A percentile compares a stretch with the other conserved stretches of the same genome.
phyloP scores from a whole-genome alignment of 768 basidiomycete species.

The Amanita jacksonii region DNA sequence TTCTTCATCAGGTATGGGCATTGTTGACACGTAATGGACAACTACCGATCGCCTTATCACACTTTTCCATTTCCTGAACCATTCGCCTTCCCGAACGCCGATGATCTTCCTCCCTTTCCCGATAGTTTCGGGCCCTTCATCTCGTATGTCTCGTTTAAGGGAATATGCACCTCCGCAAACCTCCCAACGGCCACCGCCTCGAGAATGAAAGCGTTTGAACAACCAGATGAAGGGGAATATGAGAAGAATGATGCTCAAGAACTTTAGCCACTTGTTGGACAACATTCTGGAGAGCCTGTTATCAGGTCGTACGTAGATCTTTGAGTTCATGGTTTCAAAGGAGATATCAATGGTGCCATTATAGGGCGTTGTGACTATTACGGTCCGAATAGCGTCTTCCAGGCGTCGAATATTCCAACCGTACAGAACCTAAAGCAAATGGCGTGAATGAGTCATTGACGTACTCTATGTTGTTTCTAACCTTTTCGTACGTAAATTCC shows the following conservation, averaged over 20 bases:
- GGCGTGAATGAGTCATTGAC: not conserved
- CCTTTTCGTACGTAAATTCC: constrained; percentile 71
- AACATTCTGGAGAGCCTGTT: constrained; percentile 58
- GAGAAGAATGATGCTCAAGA: constrained; percentile 56
- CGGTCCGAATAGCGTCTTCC: constrained; percentile 29
- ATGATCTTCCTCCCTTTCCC: constrained; percentile 31
- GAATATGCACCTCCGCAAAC: constrained; percentile 71
- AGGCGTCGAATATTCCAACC: constrained; percentile 39
- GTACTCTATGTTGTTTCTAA: constrained; percentile 17
- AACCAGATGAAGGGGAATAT: constrained; percentile 80
- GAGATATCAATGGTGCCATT: constrained; percentile 37
- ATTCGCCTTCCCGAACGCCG: constrained; percentile 65
- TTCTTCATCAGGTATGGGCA: constrained; percentile 12
- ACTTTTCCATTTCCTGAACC: constrained; percentile 72
- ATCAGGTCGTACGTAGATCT: constrained; percentile 58
- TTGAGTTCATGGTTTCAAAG: constrained; percentile 36
- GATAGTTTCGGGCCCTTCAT: constrained; percentile 14
- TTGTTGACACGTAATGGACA: constrained; percentile 31
- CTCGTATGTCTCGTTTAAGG: constrained; percentile 42
- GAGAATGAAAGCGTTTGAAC: constrained; percentile 55
- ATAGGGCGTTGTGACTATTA: constrained; percentile 35
- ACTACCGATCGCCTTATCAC: constrained; percentile 54
- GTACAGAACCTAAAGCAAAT: constrained; percentile 26
- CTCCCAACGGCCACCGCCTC: constrained; percentile 67
- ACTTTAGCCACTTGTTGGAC: constrained; percentile 62